Base-by-base conservation (phyloP, 1,139 yeast species). In the Magnusiomyces magnusii region DNA sequence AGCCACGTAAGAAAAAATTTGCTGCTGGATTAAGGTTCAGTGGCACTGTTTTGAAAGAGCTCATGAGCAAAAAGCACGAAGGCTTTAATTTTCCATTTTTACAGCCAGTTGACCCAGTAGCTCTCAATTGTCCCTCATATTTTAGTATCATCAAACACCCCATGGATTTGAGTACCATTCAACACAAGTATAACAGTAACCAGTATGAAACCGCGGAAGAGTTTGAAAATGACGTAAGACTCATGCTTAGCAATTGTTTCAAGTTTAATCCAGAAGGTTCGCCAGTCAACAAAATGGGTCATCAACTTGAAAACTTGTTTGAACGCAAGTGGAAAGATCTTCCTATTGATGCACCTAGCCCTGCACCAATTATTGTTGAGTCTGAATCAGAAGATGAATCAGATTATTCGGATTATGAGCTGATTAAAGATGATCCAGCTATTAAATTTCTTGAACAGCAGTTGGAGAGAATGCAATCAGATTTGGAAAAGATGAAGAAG, bases 271-370 rank as follows among this genome's bases (percentile, higher is more conserved):
- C 99, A 1, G 96, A 89, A 67, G 96, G 97, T 9, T 85, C 96
- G 13, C 96, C 95, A 54, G 99, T 95, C 47, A 90, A 92, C 72
- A 81, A 83, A 80, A 88, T 93, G 96, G 99, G 99, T 28, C 96
- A 89, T 70, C 82, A 90, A 66, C 77, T 93, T 62, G 98, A 93
- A 72, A 84, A 84, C 31, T 81, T 88, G 7, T 93, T 93, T 70
- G 89, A 90, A 68, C 85, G 87, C 69, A 87, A 85, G 71, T 93
- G 98, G 98, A 80, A 83, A 19, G 92, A 89, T 65, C 82, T 86
- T 73, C 99, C 99, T n/a, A 76, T 81, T 28, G 84, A 91, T 19
- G 86, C 85, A 27, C 83, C 84, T 51, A 79, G 82, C 2, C 84
- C 84, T 41, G 78, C 78, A 67, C 64, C 36, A 73, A 77, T 63